These are phyloP conservation scores for Monosporascus sp. DNA, from an alignment of 2,329 filamentous ascomycete species.

Conservation along the genomic window DNA sequence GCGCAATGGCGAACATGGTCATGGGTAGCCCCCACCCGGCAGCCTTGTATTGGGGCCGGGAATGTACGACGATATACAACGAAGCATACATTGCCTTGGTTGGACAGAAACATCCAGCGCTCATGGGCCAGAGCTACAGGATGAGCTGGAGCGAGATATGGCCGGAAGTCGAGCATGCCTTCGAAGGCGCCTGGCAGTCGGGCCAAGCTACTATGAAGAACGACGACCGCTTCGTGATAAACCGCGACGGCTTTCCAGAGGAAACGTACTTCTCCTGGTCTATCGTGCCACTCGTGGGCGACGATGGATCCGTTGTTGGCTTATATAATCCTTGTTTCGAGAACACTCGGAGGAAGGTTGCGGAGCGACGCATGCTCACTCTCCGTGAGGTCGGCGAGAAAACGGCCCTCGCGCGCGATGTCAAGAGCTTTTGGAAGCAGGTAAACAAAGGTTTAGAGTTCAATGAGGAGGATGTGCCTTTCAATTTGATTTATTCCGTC, in stretches of 20 bases:
- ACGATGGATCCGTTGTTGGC: conserved; percentile 67
- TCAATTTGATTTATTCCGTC: conserved; percentile 72
- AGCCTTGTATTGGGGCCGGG: conserved; percentile 73
- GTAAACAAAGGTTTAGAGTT: conserved; percentile 64
- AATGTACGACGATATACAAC: conserved; percentile 66
- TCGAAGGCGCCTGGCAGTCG: conserved; percentile 59
- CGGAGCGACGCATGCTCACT: conserved; percentile 73
- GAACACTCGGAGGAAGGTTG: conserved; percentile 72
- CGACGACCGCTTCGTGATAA: conserved; percentile 70
- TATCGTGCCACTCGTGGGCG: conserved; percentile 70
- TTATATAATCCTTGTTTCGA: conserved; percentile 79
- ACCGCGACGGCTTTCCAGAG: conserved; percentile 64
- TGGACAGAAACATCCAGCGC: conserved; percentile 66
- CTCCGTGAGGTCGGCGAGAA: conserved; percentile 72
- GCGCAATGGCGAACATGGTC: conserved; percentile 74
- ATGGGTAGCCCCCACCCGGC: conserved; percentile 73
- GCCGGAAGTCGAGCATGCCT: conserved; percentile 62
- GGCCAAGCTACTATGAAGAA: conserved; percentile 82
- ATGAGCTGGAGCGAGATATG: conserved; percentile 72
- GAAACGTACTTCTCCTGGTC: conserved; percentile 82
- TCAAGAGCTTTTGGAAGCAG: conserved; percentile 68
- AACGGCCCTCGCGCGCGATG: conserved; percentile 65
- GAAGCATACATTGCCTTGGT: conserved; percentile 66
- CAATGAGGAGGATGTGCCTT: conserved; percentile 71
- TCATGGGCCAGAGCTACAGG: conserved; percentile 69